These are phyloP conservation scores for Cadophora luteo-olivacea DNA, from an alignment of 2,329 filamentous ascomycete genomes.

Conservation along the genomic window DNA sequence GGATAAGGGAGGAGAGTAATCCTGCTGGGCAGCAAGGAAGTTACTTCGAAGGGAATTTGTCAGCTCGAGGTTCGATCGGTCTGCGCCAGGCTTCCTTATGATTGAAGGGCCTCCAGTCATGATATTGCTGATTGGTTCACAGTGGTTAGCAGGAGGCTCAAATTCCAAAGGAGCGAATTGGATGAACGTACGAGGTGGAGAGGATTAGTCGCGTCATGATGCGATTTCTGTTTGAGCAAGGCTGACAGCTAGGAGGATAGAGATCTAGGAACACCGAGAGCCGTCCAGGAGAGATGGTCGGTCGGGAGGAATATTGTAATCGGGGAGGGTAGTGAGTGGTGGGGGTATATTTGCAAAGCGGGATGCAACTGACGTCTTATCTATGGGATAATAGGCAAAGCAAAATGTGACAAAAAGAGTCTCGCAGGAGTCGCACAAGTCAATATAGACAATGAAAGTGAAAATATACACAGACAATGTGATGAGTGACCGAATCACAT, in stretches of 20 bases:
- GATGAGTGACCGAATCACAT: background rate
- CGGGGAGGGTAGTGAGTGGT: slow-evolving; percentile 6
- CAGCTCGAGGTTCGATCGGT: slow-evolving; percentile 92
- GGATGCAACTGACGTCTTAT: slow-evolving; percentile 18
- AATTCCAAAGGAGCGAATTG: slow-evolving; percentile 17
- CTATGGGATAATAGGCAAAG: background rate
- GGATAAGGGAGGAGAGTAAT: slow-evolving; percentile 52
- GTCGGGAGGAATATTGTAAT: slow-evolving; percentile 19
- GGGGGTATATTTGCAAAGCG: slow-evolving; percentile 18
- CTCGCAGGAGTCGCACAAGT: background rate
- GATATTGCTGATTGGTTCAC: slow-evolving; percentile 41
- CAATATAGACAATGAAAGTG: background rate
- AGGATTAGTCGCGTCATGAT: slow-evolving; percentile 79
- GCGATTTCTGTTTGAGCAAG: slow-evolving; percentile 9
- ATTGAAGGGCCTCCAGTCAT: slow-evolving; percentile 84
- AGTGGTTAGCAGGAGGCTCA: slow-evolving; percentile 26
- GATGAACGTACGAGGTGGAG: slow-evolving; percentile 76
- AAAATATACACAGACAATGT: background rate
- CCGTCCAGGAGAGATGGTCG: background rate
- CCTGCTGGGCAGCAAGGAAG: slow-evolving; percentile 76
- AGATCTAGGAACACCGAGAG: background rate
- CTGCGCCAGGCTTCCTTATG: slow-evolving; percentile 76
- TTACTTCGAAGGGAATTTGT: slow-evolving; percentile 87
- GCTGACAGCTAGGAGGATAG: slow-evolving; percentile 10
- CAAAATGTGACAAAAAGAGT: background rate